Conservation (phyloP, 1,284 basidiomycete genomes). For the Cryptococcus neoformans region DNA sequence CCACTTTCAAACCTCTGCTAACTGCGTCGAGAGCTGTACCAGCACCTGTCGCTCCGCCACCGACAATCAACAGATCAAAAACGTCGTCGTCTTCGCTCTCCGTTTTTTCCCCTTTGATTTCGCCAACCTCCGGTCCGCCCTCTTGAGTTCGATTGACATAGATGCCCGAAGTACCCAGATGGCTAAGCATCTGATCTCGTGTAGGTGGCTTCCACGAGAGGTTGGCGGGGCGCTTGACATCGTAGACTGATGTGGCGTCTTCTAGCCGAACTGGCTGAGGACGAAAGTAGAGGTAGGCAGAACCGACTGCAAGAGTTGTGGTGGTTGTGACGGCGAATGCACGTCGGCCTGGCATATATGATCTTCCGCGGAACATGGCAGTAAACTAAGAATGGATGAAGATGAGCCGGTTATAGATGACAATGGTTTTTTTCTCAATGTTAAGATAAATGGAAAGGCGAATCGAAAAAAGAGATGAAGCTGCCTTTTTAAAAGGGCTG, state of each 20-base stretch:
- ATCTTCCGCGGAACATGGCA: no score
- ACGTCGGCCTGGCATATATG: constrained; percentile 15
- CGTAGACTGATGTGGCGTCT: constrained; percentile 15
- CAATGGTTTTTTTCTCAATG: no score
- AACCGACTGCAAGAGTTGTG: constrained; percentile 24
- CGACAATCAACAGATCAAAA: constrained; percentile 83
- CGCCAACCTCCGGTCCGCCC: constrained; percentile 33
- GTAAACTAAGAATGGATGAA: no score
- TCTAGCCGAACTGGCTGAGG: constrained; percentile 25
- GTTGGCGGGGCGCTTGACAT: constrained; percentile 43
- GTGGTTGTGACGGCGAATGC: constrained; percentile 18
- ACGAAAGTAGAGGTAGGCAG: constrained; percentile 23
- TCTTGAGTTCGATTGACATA: constrained; percentile 35
- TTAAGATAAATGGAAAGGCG: no score
- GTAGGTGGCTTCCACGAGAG: constrained; percentile 52
- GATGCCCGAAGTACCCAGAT: constrained; percentile 48
- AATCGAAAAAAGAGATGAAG: no score
- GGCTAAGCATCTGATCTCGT: constrained; percentile 50
- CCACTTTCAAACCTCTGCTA: constrained; percentile 85
- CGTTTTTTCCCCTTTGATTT: constrained; percentile 23
- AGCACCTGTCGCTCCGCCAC: constrained; percentile 87
- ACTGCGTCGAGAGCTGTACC: constrained; percentile 94
- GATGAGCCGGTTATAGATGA: no score
- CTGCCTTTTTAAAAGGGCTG: no score
- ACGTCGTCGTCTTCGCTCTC: constrained; percentile 56